Base-by-base conservation (phyloP, 352 stramenopile genomes). In the Pythium aquatile region DNA sequence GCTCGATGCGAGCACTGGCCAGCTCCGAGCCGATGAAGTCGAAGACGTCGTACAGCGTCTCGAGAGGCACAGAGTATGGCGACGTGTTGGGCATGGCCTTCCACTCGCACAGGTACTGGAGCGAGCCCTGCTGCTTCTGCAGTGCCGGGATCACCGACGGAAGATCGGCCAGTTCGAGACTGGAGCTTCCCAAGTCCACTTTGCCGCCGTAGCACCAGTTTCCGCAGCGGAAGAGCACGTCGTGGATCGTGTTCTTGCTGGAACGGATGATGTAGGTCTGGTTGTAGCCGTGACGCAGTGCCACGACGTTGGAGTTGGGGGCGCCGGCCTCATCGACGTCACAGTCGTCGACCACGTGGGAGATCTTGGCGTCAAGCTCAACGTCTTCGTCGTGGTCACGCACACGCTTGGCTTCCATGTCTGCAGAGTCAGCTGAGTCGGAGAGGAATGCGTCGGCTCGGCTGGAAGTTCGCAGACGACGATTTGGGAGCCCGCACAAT, bases 191-290 rank as follows among this genome's bases (percentile, higher is more conserved):
- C 46, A 98, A 63, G 68, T 97, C 87, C 16, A 98, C 85, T 66
- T 90, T 90, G 32, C 93, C 94, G 48, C 75, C 85, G 76, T 98
- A 98, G 77, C 94, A 98, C 89, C 89, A 98, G 74, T 98, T 98
- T 39, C 94, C 94, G 66, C 93, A 98, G 47, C 90, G 83, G 69
- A 98, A 98, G 58, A 98, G 83, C 57, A 97, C 91, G 51, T 97
- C 80, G 63, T 95, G 85, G 55, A 94, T 77, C 49, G 78, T 82
- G 55, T 64, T 82, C 13, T 78, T 77, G 65, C 79, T 85, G 33
- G 81, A 84, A 28, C 84, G 79, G 46, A 97, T 85, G 57, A 97
- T 82, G 74, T 98, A 98, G 26, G 92, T 97, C 65, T 97, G 91
- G 69, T 96, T 97, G 74, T 97, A 97, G 46, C 90, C 91, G 20